Evolutionary conservation across 2,329 filamentous ascomycete genomes (phyloP), one percentile per base, ranked within the genome.

Genomic region (Malbranchea zuffiana): DNA sequence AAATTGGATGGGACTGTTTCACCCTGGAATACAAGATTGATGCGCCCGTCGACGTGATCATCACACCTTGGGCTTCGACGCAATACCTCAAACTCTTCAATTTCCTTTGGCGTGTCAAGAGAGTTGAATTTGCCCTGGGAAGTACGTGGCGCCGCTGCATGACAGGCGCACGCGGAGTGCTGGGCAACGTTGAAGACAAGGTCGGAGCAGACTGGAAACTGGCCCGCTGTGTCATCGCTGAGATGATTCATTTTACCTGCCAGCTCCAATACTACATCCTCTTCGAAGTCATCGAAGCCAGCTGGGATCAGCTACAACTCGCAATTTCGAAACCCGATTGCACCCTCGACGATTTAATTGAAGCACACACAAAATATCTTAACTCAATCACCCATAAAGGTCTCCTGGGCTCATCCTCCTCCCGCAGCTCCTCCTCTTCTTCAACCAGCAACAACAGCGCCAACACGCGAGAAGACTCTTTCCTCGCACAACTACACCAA

Each of bases 21-120:
- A 98, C 90, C 0, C 75, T 98, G 6, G 92, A 98, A 57, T 98
- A 98, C 65, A 95, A 96, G 58, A 90, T 98, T 48, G 87, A 94
- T 56, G 82, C 88, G 2, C 90, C 90, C 0, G 83, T 95, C 16
- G 90, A 98, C 55, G 90, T 98, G 18, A 87, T 98, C 32, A 86
- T 98, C 25, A 96, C 88, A 0, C 85, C 92, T 27, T 95, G 87
- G 75, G 87, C 86, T 30, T 88, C 83, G 47, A 82, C 88, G 15
- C 88, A 98, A 56, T 98, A 98, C 56, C 78, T 98, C 50, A 96
- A 96, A 56, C 85, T 98, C 6, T 98, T 98, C 72, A 98, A 98
- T 61, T 95, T 98, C 54, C 72, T 98, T 3, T 98, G 90, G 88
- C 80, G 90, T 44, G 85, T 98, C 53, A 98, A 98, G 63, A 80